Conservation (phyloP, 768 basidiomycete species). For the Trametes cinnabarina region DNA sequence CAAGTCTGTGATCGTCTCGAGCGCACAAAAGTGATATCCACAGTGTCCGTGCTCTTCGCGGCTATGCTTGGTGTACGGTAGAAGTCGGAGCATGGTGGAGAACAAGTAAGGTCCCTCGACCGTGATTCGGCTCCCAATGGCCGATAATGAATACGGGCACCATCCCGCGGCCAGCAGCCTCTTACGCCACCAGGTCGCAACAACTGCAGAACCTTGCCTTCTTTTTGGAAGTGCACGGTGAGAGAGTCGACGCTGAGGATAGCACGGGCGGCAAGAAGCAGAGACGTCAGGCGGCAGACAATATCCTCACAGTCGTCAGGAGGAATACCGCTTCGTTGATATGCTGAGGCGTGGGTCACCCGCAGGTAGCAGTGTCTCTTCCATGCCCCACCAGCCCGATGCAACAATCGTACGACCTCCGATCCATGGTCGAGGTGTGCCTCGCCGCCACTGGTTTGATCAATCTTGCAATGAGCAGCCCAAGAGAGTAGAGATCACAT, state of each 20-base stretch:
- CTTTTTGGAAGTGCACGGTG: no score
- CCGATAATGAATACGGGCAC: background rate
- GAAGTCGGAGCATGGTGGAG: background rate
- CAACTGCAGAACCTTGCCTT: no score
- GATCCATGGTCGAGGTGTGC: background rate
- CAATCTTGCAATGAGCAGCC: background rate
- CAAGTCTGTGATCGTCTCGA: conserved; percentile 1
- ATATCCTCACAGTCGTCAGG: no score
- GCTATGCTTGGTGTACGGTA: background rate
- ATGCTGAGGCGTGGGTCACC: no score
- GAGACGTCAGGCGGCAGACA: no score
- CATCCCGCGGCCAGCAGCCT: background rate
- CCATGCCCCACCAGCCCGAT: no score
- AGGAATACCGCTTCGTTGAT: no score
- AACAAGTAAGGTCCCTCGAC: background rate
- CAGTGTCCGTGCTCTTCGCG: background rate
- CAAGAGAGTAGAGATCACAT: background rate
- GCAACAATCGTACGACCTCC: no score
- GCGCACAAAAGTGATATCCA: background rate
- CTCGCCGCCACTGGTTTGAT: background rate
- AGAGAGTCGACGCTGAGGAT: no score
- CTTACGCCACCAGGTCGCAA: no score
- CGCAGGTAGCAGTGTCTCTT: no score
- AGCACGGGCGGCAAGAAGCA: no score
- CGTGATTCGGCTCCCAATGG: background rate